Evolutionary conservation across 176 grass and related monocot genomes (phyloP), one percentile per base, ranked within the genome.

Genomic region (Musa acuminata): DNA sequence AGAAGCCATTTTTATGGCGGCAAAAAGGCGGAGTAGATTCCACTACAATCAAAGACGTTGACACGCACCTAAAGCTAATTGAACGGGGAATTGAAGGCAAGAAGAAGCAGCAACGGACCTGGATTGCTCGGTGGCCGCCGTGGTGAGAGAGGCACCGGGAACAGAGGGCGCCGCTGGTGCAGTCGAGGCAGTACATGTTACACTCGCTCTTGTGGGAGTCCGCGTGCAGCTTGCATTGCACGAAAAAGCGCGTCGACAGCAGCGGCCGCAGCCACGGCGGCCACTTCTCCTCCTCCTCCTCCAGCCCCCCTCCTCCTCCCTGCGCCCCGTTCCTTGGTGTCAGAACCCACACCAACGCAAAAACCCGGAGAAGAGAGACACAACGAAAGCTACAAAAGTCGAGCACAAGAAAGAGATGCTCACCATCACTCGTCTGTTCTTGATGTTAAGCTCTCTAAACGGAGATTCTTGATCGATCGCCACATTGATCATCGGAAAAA

Each of bases 141-240:
- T 97, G 93, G 83, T 78, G 75, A 8, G 84, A 75, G 84, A 70
- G 14, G 48, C 95, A 98, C 72, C 87, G 86, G 11, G 95, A 98
- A 84, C 95, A 98, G 82, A 98, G 95, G 11, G 90, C 90, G 54
- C 90, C 84, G 79, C 78, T 83, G 63, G 74, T 75, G 88, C 95
- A 98, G 77, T 91, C 95, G 69, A 98, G 85, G 87, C 95, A 98
- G 84, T 93, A 98, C 95, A 98, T 98, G 84, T 98, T 98, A 84
- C 95, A 98, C 86, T 98, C 95, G 84, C 90, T 91, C 90, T 93
- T 97, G 87, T 92, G 87, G 3, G 90, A 81, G 77, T 97, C 90
- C 0, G 83, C 85, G 76, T 97, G 93, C 27, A 85, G 13, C 80
- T 97, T 90, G 87, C 93, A 97, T 85, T 90, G 93, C 50, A 91